phyloP scores from a whole-genome alignment of 2,329 filamentous ascomycete species.

The Phyllosticta capitalensis region DNA sequence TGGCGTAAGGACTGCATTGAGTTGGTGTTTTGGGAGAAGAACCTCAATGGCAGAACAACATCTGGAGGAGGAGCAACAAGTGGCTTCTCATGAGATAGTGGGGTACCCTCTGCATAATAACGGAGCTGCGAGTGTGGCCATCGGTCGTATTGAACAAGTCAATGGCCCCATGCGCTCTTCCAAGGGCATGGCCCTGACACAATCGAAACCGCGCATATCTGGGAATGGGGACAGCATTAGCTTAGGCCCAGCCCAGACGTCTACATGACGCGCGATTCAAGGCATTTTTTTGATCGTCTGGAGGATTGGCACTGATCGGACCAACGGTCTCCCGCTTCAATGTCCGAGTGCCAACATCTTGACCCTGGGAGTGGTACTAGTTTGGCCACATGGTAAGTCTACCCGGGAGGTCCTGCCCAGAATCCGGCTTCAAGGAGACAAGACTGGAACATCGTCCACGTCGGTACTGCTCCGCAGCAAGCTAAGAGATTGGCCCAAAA shows the following conservation, averaged over 20 bases:
- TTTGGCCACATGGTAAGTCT: not conserved
- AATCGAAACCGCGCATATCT: not conserved
- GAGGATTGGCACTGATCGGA: not conserved
- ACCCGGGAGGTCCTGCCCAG: not conserved
- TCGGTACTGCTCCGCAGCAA: not conserved
- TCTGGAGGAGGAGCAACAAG: not conserved
- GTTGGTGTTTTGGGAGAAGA: not conserved
- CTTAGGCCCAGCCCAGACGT: not conserved
- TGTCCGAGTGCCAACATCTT: not conserved
- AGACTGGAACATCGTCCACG: not conserved
- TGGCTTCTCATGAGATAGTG: not conserved
- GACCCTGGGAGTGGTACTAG: not conserved
- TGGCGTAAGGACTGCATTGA: slow-evolving; percentile 10
- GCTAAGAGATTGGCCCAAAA: not conserved
- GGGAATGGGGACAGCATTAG: not conserved
- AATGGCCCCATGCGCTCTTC: not conserved
- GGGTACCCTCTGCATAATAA: not conserved
- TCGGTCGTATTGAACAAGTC: not conserved
- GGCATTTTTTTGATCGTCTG: not conserved
- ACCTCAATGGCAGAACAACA: not conserved
- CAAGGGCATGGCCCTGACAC: not conserved
- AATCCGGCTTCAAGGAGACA: not conserved
- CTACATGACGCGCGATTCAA: not conserved
- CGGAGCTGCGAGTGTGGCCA: not conserved
- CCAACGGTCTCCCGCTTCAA: not conserved